Conservation (phyloP, 2,329 filamentous ascomycete species). For the Celoporthe dispersa region DNA sequence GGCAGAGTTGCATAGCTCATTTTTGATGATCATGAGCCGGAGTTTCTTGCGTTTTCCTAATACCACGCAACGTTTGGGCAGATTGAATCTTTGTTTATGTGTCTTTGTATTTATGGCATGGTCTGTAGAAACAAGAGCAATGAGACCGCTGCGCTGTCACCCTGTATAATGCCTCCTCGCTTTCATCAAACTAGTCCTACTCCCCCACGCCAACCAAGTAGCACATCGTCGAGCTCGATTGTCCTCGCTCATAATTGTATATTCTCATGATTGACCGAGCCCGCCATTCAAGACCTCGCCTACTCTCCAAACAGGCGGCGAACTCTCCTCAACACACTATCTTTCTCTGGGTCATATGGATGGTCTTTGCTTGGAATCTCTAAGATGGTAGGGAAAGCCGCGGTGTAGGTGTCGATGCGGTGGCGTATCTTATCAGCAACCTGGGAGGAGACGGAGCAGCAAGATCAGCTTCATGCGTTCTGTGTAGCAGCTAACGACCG, state of each 20-base stretch:
- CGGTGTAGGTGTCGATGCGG: slow-evolving; percentile 87
- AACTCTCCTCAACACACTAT: slow-evolving; percentile 92
- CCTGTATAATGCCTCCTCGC: not conserved
- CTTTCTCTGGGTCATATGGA: slow-evolving; percentile 98
- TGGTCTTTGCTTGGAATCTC: slow-evolving; percentile 99
- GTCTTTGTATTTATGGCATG: not conserved
- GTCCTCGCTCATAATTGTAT: not conserved
- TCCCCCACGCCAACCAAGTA: not conserved
- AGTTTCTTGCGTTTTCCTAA: slow-evolving; percentile 26
- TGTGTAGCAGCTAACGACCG: not conserved
- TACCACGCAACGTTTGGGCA: slow-evolving; percentile 1
- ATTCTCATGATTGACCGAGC: not conserved
- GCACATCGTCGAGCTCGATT: not conserved
- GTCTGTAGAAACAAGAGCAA: slow-evolving; percentile 7
- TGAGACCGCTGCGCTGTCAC: slow-evolving; percentile 1
- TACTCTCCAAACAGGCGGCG: slow-evolving; percentile 71
- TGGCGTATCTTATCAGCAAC: slow-evolving; percentile 93
- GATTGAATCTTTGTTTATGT: slow-evolving; percentile 7
- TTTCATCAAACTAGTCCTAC: not conserved
- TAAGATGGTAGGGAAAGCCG: slow-evolving; percentile 92
- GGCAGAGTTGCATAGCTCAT: slow-evolving; percentile 26
- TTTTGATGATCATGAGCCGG: slow-evolving; percentile 25
- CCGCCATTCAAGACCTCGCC: slow-evolving; percentile 14
- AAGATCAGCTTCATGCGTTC: not conserved
- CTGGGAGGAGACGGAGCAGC: slow-evolving; percentile 51